Base-by-base conservation (phyloP, 306 rosid species). In the Benincasa hispida region DNA sequence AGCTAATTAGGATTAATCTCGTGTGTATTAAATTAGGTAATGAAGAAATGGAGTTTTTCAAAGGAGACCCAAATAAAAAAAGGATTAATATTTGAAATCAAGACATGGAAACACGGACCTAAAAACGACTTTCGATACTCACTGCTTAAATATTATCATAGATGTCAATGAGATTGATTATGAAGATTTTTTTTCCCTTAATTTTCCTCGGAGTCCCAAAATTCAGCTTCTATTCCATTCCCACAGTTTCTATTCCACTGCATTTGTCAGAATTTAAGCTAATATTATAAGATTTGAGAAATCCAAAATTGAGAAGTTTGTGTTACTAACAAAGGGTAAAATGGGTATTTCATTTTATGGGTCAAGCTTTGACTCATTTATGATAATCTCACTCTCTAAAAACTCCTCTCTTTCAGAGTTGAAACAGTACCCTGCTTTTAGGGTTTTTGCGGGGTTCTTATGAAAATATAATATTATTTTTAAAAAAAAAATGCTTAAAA, bases 141-240 rank as follows among this genome's bases (percentile, higher is more conserved):
- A 15, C 6, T 68, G 15, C 3, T 47, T 47, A 70, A 39, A 48
- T 47, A 12, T 14, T 48, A 48, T 15, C 18, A 37, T 65, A 19
- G 37, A 48, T 72, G 55, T 48, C 45, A 48, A 72, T 48, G 60
- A 72, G 42, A 45, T 47, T 70, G 5, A 42, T 47, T 47, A 42
- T 24, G 21, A 76, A 88, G 28, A 48, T 57, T 81, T 83, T 74
- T 67, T 0, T 18, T 76, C n/a, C n/a, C n/a, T 39, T 14, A 41
- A n/a, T 0, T 42, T 61, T 76, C 90, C 96, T 92, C 81, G 85
- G 82, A 88, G 88, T 90, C 86, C 86, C 81, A 86, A 89, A 90
- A 89, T 92, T 92, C 98, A 72, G 99, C 87, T 95, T 95, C 99
- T 90, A 95, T 95, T 95, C 99, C 98, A 90, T 95, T 95, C 96